A percentile compares a stretch with the other conserved stretches of the same genome.
Evolutionary conservation across 169 alveolate genomes (phyloP).

Genomic region (Plasmodium inui): DNA sequence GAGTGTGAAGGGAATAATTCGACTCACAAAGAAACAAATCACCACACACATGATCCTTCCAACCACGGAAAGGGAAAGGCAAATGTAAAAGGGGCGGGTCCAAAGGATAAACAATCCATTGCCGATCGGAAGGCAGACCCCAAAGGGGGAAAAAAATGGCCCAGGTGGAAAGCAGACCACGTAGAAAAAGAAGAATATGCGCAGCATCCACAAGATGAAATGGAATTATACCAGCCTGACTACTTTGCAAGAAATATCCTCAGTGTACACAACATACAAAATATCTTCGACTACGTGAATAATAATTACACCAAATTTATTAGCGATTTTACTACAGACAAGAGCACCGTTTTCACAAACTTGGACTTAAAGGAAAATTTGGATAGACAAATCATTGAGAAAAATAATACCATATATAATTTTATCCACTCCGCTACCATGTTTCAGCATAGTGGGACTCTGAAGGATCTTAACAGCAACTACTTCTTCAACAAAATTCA

Average conservation of each 20-base stretch:
- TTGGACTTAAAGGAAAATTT: conserved; percentile 59
- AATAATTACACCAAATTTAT: conserved; percentile 46
- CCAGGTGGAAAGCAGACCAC: background rate
- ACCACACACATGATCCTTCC: background rate
- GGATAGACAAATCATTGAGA: conserved; percentile 43
- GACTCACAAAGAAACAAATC: background rate
- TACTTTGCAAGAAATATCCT: conserved; percentile 30
- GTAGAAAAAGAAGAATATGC: background rate
- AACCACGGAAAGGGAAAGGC: background rate
- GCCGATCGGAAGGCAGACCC: background rate
- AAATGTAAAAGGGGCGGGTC: background rate
- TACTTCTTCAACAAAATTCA: conserved; percentile 50
- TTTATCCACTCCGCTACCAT: conserved; percentile 64
- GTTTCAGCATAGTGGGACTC: conserved; percentile 47
- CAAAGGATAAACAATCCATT: background rate
- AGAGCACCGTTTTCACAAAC: conserved; percentile 48
- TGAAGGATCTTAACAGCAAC: conserved; percentile 48
- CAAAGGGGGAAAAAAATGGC: background rate
- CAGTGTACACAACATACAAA: conserved; percentile 43
- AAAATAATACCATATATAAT: conserved; percentile 53
- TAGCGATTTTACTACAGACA: conserved; percentile 54
- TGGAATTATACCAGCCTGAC: background rate
- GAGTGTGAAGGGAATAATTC: background rate
- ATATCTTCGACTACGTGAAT: conserved; percentile 44
- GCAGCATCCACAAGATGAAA: background rate